Conservation (phyloP, 2,329 filamentous ascomycete genomes). For the Cladosporium cucumerinum region DNA sequence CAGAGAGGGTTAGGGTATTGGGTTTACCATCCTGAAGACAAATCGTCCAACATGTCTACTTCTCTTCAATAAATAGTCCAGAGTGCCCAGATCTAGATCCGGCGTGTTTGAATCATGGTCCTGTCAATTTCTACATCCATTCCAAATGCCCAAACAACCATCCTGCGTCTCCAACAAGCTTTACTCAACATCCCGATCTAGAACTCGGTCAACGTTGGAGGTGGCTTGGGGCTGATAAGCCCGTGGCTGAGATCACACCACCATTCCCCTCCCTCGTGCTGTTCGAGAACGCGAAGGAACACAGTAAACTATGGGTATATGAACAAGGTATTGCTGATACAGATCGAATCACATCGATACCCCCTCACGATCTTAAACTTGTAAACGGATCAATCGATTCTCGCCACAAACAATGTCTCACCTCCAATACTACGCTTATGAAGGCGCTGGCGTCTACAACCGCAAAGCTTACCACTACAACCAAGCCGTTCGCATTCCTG, state of each 20-base stretch:
- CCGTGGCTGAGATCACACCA: neutral
- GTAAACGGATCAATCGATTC: neutral
- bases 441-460: slow-evolving; percentile 38
- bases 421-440: slow-evolving; percentile 41
- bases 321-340: neutral
- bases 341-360: neutral
- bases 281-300: neutral
- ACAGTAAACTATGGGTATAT: neutral
- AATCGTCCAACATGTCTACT: neutral
- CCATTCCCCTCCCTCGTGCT: neutral
- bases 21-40: neutral
- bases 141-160: neutral
- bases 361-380: neutral
- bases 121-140: neutral
- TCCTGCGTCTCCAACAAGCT: neutral
- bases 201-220: neutral
- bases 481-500: slow-evolving; percentile 34
- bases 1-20: neutral
- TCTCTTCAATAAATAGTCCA: neutral
- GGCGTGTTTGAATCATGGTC: neutral
- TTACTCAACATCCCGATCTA: neutral
- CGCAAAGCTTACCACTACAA: slow-evolving; percentile 33
- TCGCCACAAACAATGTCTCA: slow-evolving; percentile 35
- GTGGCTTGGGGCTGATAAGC: neutral
- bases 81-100: neutral